Evolutionary conservation across 768 basidiomycete genomes (phyloP).

Genomic region (Trichaptum fuscoviolaceum): DNA sequence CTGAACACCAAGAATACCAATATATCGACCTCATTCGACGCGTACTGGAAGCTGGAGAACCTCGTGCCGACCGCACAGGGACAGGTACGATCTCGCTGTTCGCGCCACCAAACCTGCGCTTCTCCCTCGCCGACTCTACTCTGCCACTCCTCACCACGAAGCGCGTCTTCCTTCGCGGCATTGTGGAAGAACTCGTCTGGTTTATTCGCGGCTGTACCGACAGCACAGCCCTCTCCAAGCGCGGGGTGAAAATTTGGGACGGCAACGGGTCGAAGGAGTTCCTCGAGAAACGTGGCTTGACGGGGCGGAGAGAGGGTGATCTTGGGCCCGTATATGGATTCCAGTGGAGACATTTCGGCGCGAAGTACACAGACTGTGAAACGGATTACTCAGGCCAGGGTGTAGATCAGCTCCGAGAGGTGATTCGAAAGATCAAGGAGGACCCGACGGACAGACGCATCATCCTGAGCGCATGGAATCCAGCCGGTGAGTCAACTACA

Average conservation of each 20-base stretch:
- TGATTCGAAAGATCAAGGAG: conserved; percentile 87
- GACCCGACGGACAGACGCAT: conserved; percentile 93
- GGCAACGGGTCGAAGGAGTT: conserved; percentile 90
- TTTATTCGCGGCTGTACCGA: conserved; percentile 86
- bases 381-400: conserved; percentile 75
- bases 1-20: conserved; percentile 76
- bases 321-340: conserved; percentile 97
- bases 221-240: conserved; percentile 63
- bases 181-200: conserved; percentile 93
- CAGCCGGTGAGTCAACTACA: conserved; percentile 62
- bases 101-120: conserved; percentile 85
- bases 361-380: conserved; percentile 65
- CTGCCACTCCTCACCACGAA: conserved; percentile 95
- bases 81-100: conserved; percentile 92
- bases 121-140: conserved; percentile 70
- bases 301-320: conserved; percentile 83
- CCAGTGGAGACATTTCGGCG: conserved; percentile 95
- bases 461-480: conserved; percentile 97
- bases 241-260: conserved; percentile 96
- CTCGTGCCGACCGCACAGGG: conserved; percentile 87
- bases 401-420: conserved; percentile 87
- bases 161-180: conserved; percentile 86
- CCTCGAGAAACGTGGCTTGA: conserved; percentile 78
- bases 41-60: conserved; percentile 71
- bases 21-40: conserved; percentile 79